These are phyloP conservation scores for Solanum chiquidenum DNA, from an alignment of 257 asterid species.

Conservation along the genomic window DNA sequence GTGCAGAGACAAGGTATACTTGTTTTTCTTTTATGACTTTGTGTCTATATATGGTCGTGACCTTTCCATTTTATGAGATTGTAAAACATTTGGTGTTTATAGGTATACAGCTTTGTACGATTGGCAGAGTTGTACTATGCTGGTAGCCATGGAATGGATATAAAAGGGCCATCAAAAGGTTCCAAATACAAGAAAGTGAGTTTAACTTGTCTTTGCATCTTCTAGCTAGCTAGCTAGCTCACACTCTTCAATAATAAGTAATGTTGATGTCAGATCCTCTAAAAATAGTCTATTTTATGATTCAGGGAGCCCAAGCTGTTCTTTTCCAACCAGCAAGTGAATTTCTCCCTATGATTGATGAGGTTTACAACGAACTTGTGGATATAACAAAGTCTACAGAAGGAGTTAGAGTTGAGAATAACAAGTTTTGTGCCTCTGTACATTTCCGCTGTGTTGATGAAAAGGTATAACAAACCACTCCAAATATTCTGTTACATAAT, in stretches of 20 bases:
- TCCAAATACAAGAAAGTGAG: constrained; percentile 59
- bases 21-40: background rate
- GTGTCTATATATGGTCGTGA: background rate
- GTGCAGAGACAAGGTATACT: constrained; percentile 68
- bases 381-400: constrained; percentile 59
- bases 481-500: background rate
- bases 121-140: constrained; percentile 94
- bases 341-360: constrained; percentile 73
- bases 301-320: constrained; percentile 48
- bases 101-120: constrained; percentile 82
- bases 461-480: constrained; percentile 34
- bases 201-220: background rate
- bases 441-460: constrained; percentile 91
- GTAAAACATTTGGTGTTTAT: background rate
- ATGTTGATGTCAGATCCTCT: background rate
- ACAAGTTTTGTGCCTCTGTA: constrained; percentile 83
- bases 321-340: constrained; percentile 83
- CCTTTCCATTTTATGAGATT: background rate
- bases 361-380: constrained; percentile 58
- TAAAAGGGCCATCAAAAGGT: constrained; percentile 90
- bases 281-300: background rate
- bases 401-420: constrained; percentile 80
- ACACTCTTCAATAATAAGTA: background rate
- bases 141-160: constrained; percentile 99
- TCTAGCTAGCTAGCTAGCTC: background rate